These are phyloP conservation scores for Saturnispora diversa DNA, from an alignment of 805 yeast genomes.

Conservation along the genomic window DNA sequence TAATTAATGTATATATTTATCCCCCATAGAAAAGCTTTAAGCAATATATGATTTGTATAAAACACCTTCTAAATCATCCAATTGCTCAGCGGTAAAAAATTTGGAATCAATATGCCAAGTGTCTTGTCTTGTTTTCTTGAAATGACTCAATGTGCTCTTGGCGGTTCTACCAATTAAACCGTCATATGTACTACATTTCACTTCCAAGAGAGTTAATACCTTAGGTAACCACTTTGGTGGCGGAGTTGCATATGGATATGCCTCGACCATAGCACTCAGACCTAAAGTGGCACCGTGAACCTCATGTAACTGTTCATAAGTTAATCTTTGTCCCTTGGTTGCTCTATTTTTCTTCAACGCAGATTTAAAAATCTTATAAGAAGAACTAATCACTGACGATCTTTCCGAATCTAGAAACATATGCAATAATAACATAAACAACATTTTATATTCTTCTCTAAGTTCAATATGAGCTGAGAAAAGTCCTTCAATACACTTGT, in stretches of 20 bases:
- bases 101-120: constrained; percentile 89
- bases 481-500: constrained; percentile 44
- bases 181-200: constrained; percentile 59
- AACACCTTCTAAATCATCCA: constrained; percentile 91
- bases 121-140: constrained; percentile 87
- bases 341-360: constrained; percentile 32
- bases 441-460: constrained; percentile 61
- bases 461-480: constrained; percentile 64
- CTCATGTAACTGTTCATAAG: constrained; percentile 36
- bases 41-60: constrained; percentile 70
- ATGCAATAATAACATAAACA: constrained; percentile 77
- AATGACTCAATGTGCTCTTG: constrained; percentile 69
- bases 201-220: constrained; percentile 60
- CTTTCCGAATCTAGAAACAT: constrained; percentile 42
- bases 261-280: constrained; percentile 77
- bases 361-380: constrained; percentile 38
- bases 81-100: constrained; percentile 66
- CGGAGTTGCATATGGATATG: constrained; percentile 86
- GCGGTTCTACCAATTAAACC: constrained; percentile 82
- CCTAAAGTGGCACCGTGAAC: constrained; percentile 87
- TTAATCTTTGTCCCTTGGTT: constrained; percentile 27
- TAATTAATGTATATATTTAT: too few species aligned
- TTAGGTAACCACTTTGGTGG: constrained; percentile 87
- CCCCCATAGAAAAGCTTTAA: too few species aligned
- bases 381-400: constrained; percentile 34